phyloP scores from a whole-genome alignment of 2,329 filamentous ascomycete genomes.

The Tolypocladium cylindrosporum region DNA sequence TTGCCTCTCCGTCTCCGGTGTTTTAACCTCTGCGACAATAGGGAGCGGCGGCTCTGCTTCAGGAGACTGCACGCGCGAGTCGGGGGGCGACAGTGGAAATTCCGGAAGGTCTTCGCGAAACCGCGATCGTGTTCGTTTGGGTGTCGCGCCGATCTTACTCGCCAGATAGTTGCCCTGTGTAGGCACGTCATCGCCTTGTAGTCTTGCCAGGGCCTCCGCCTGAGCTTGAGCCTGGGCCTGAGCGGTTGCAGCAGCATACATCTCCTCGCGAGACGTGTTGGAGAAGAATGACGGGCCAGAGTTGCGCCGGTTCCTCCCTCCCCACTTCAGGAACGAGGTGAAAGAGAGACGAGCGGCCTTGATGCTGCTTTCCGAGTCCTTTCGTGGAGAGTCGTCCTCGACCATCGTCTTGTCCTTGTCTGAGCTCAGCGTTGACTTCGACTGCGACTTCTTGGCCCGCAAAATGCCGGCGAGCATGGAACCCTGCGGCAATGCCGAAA shows the following conservation, averaged over 20 bases:
- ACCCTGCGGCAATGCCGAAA: conserved; percentile 12
- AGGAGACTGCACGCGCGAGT: conserved; percentile 71
- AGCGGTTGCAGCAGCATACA: conserved; percentile 33
- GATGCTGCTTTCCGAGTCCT: conserved; percentile 44
- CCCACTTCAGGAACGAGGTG: conserved; percentile 67
- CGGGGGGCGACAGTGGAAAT: conserved; percentile 72
- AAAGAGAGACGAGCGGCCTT: conserved; percentile 43
- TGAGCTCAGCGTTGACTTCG: conserved; percentile 36
- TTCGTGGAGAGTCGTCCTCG: conserved; percentile 39
- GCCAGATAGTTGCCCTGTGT: conserved; percentile 15
- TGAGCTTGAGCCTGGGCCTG: conserved; percentile 17
- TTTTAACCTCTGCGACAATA: conserved; percentile 15
- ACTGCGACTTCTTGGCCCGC: conserved; percentile 35
- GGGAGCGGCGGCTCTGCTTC: conserved; percentile 44
- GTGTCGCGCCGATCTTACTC: conserved; percentile 35
- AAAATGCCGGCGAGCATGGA: conserved; percentile 27
- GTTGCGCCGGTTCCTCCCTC: conserved; percentile 46
- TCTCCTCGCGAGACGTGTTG: conserved; percentile 84
- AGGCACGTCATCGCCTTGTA: conserved; percentile 21
- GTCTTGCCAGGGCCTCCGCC: conserved; percentile 21
- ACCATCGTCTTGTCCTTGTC: conserved; percentile 33
- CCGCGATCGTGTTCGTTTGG: conserved; percentile 76
- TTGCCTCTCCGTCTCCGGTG: conserved; percentile 13
- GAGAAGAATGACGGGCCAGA: conserved; percentile 69
- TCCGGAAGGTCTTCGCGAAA: conserved; percentile 91